A percentile compares a stretch with the other conserved stretches of the same genome.
These are phyloP conservation scores for Tolypocladium sp. DNA, from an alignment of 2,329 filamentous ascomycete species.

Conservation along the genomic window DNA sequence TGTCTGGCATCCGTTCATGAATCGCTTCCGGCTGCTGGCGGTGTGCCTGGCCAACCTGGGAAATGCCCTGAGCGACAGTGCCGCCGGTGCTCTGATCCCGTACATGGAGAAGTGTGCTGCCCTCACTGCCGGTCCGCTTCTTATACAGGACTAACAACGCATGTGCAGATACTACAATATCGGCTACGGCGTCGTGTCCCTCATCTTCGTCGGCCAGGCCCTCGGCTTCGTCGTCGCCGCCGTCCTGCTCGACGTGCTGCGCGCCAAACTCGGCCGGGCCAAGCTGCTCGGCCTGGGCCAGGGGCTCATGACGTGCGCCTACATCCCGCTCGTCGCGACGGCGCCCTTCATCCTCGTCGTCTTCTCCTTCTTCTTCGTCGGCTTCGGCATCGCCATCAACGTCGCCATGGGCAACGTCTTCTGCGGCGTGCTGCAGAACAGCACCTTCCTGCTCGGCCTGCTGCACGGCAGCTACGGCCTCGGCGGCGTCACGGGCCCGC, in stretches of 20 bases:
- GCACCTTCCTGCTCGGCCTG: constrained; percentile 47
- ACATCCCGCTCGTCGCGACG: constrained; percentile 54
- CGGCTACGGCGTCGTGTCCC: constrained; percentile 67
- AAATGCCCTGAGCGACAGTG: constrained; percentile 66
- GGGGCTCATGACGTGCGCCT: constrained; percentile 48
- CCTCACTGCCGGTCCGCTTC: not conserved
- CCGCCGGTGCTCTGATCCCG: constrained; percentile 70
- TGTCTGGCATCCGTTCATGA: constrained; percentile 54
- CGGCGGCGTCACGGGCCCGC: constrained; percentile 57
- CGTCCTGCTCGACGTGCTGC: constrained; percentile 55
- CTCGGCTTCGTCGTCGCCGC: constrained; percentile 68
- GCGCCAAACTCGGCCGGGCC: constrained; percentile 54
- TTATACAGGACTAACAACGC: not conserved
- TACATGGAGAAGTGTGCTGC: constrained; percentile 57
- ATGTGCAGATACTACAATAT: constrained; percentile 53
- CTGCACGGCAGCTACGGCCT: constrained; percentile 61
- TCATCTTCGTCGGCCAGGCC: constrained; percentile 75
- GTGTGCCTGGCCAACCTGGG: constrained; percentile 57
- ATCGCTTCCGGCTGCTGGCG: constrained; percentile 58
- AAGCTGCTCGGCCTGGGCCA: constrained; percentile 53
- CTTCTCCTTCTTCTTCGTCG: constrained; percentile 59
- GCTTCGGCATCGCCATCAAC: constrained; percentile 46
- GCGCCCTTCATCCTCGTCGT: constrained; percentile 65
- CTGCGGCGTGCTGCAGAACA: constrained; percentile 42
- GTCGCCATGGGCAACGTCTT: constrained; percentile 52